Evolutionary conservation across 805 yeast genomes (phyloP).

Genomic region (Kazachstania viticola): DNA sequence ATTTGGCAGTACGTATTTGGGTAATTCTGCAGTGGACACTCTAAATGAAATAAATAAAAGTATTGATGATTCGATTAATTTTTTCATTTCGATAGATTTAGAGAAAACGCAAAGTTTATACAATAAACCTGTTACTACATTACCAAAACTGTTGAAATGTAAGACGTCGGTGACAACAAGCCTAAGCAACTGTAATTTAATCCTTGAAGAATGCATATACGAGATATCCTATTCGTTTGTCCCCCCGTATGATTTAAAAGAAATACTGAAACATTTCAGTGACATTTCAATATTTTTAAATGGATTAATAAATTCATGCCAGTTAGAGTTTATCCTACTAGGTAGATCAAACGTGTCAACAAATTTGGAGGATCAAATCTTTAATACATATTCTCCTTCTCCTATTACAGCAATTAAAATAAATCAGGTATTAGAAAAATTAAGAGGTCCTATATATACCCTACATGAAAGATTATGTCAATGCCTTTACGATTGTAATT

Average conservation of each 20-base stretch:
- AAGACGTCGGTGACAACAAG: conserved; percentile 27
- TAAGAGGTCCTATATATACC: conserved; percentile 24
- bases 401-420: conserved; percentile 28
- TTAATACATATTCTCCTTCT: conserved; percentile 15
- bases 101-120: conserved; percentile 9
- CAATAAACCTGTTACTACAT: conserved; percentile 14
- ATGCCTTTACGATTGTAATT: conserved; percentile 24
- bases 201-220: conserved; percentile 36
- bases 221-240: conserved; percentile 38
- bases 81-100: conserved; percentile 25
- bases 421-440: conserved; percentile 20
- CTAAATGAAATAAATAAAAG: conserved; percentile 32
- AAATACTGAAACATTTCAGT: conserved; percentile 23
- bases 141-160: conserved; percentile 26
- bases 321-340: conserved; percentile 31
- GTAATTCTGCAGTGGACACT: conserved; percentile 31
- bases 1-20: conserved; percentile 39
- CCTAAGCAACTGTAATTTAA: conserved; percentile 28
- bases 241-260: conserved; percentile 33
- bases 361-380: conserved; percentile 7
- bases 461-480: conserved; percentile 28
- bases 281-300: conserved; percentile 26
- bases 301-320: conserved; percentile 39
- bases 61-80: conserved; percentile 29
- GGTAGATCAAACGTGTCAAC: conserved; percentile 9